phyloP scores from a whole-genome alignment of 306 rosid species.

The Adenanthera pavonina region DNA sequence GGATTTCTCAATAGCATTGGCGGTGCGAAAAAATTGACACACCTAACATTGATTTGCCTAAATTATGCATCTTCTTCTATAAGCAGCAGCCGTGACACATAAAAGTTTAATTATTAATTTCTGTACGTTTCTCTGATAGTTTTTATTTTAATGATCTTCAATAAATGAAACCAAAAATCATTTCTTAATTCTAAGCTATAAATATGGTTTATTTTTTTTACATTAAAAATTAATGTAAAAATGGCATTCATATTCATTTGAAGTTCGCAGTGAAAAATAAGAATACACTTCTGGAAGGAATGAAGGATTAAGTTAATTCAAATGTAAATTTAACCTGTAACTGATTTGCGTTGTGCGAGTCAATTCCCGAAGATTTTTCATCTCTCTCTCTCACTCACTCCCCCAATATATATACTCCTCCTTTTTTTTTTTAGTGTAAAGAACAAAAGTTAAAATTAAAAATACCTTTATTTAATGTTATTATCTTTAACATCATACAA shows the following conservation, averaged over 20 bases:
- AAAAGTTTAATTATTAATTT: background rate
- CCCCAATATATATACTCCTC: too few species aligned
- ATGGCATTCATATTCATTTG: too few species aligned
- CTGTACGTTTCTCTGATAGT: background rate
- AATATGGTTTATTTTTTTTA: too few species aligned
- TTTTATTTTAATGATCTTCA: background rate
- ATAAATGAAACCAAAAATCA: background rate
- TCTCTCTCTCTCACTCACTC: too few species aligned
- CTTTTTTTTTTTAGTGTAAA: too few species aligned
- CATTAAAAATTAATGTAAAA: too few species aligned
- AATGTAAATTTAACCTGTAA: background rate
- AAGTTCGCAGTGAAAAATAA: too few species aligned
- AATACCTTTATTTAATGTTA: too few species aligned
- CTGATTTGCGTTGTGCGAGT: background rate
- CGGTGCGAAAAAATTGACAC: slow-evolving; percentile 30
- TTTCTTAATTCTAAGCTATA: background rate
- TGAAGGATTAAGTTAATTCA: background rate
- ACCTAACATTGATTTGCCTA: background rate
- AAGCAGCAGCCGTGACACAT: background rate
- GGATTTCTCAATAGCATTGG: background rate
- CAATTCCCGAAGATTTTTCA: background rate
- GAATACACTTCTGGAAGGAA: background rate
- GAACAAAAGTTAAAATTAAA: too few species aligned
- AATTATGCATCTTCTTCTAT: background rate
- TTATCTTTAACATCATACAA: too few species aligned